phyloP scores from a whole-genome alignment of 1,284 basidiomycete species.

The Pseudomicrostroma phylloplanum region DNA sequence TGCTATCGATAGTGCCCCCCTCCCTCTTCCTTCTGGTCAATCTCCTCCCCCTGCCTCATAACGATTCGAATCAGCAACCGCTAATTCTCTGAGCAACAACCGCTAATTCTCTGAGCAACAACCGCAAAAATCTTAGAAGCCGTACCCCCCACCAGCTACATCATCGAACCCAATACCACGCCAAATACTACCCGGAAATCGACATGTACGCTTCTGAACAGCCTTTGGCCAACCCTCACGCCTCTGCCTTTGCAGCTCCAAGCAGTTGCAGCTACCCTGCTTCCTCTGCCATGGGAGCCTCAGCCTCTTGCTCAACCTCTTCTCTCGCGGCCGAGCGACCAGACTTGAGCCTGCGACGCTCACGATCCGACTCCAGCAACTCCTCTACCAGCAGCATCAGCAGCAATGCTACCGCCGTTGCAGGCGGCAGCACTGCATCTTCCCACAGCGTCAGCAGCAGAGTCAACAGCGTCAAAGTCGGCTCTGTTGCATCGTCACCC shows the following conservation, averaged over 20 bases:
- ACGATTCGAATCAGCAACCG: too few species aligned
- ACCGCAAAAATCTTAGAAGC: too few species aligned
- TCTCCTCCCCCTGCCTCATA: too few species aligned
- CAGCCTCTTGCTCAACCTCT: neutral
- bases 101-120: too few species aligned
- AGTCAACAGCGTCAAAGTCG: neutral
- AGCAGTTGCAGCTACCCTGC: too few species aligned
- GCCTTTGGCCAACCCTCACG: neutral
- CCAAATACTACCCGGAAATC: too few species aligned
- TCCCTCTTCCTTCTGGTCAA: too few species aligned
- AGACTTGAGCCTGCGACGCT: too few species aligned
- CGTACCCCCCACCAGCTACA: too few species aligned
- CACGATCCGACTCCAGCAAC: neutral
- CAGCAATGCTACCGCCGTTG: constrained; percentile 5
- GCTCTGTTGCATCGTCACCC: neutral
- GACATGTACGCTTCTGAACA: neutral
- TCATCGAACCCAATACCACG: too few species aligned
- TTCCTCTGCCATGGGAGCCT: neutral
- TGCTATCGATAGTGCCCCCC: too few species aligned
- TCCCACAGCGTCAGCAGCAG: neutral
- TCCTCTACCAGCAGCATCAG: neutral
- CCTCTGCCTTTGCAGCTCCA: neutral
- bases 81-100: too few species aligned
- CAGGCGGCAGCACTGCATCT: neutral
- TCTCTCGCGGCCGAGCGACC: neutral